These are phyloP conservation scores for Schizosaccharomyces pombe DNA, from an alignment of 805 yeast species.

Conservation along the genomic window ASM294v3 CU329670.1:730501-731000, in stretches of 20 bases:
- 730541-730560: neutral
- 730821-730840: neutral
- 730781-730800: neutral
- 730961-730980: neutral
- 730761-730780: neutral
- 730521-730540: neutral
- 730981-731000: neutral
- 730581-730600: neutral
- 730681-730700: neutral
- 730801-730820: neutral
- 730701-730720: neutral
- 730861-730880: neutral
- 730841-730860: neutral
- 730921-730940: neutral
- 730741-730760: neutral
- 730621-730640: neutral
- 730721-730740: neutral
- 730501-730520: neutral
- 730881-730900: neutral
- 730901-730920: neutral
- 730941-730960: neutral
- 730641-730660: neutral
- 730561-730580: neutral
- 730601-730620: neutral
- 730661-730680: neutral